phyloP scores from a whole-genome alignment of 1,284 basidiomycete species.

The Marasmius sp. region DNA sequence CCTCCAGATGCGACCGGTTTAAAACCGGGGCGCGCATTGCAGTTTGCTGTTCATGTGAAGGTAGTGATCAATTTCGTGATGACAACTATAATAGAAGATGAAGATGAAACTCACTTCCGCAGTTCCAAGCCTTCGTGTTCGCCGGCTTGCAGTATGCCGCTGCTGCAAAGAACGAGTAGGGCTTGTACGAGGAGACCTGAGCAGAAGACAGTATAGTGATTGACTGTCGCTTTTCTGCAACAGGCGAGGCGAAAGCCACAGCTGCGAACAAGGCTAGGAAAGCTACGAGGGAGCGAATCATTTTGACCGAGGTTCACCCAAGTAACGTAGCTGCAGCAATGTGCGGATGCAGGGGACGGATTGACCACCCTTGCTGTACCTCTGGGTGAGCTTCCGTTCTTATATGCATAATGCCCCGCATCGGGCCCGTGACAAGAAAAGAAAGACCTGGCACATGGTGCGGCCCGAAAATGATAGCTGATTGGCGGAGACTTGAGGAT shows the following conservation, averaged over 20 bases:
- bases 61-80: conserved; percentile 8
- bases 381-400: no score
- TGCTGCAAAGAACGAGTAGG: conserved; percentile 45
- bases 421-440: no score
- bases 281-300: neutral
- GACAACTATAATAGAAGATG: neutral
- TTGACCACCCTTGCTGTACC: no score
- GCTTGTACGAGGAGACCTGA: conserved; percentile 45
- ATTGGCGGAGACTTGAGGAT: no score
- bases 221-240: conserved; percentile 21
- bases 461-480: no score
- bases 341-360: no score
- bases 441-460: no score
- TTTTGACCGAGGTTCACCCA: no score
- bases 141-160: conserved; percentile 42
- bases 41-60: conserved; percentile 35
- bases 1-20: conserved; percentile 52
- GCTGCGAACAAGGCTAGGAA: neutral
- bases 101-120: conserved; percentile 35
- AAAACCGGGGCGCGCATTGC: conserved; percentile 48
- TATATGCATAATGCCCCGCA: no score
- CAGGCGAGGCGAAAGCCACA: neutral
- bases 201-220: conserved; percentile 40
- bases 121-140: conserved; percentile 41
- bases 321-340: no score